phyloP scores from a whole-genome alignment of 192 early-diverging fungal species.

The Coemansia javaensis region DNA sequence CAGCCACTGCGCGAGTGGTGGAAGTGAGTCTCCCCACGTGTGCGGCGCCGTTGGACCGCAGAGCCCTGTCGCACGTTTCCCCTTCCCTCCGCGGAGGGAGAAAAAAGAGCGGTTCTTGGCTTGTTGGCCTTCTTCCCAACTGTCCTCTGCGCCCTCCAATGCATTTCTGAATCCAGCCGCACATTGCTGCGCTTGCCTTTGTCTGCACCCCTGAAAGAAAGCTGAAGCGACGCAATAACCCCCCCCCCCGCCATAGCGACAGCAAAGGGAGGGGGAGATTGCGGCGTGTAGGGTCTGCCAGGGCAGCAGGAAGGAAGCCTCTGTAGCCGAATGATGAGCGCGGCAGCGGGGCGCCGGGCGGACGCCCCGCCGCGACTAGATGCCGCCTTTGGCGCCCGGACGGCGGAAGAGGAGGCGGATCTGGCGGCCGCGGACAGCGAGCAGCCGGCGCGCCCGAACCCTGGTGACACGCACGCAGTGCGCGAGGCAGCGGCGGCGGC shows the following conservation, averaged over 20 bases:
- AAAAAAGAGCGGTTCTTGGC: too few species aligned
- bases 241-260: background rate
- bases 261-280: too few species aligned
- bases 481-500: slow-evolving; percentile 8
- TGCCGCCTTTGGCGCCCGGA: background rate
- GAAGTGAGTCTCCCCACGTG: slow-evolving; percentile 25
- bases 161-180: too few species aligned
- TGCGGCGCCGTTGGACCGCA: too few species aligned
- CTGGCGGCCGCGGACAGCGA: too few species aligned
- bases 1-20: slow-evolving; percentile 30
- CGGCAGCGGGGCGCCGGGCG: background rate
- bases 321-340: too few species aligned
- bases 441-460: too few species aligned
- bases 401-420: background rate
- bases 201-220: slow-evolving; percentile 3
- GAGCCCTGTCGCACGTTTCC: too few species aligned
- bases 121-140: too few species aligned
- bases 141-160: too few species aligned
- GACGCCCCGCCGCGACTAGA: background rate
- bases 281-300: slow-evolving; percentile 3
- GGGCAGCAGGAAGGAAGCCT: background rate
- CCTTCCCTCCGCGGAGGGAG: too few species aligned
- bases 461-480: background rate
- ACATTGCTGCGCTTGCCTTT: background rate
- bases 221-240: background rate